These are phyloP conservation scores for Pelargonium nanum DNA, from an alignment of 345 rosid species.

Conservation along the genomic window DNA sequence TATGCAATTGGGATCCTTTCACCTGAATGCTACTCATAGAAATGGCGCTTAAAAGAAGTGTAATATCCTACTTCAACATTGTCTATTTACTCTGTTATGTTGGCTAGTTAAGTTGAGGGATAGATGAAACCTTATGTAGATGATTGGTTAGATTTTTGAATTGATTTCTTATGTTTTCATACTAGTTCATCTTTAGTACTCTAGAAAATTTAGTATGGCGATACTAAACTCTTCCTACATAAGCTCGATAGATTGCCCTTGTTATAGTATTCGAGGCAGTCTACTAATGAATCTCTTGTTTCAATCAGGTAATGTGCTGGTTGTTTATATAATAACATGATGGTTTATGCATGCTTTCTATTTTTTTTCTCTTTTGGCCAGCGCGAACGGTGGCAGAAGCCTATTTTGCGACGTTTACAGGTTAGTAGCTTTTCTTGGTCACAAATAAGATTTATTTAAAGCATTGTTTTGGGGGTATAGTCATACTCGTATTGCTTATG, in stretches of 20 bases:
- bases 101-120: no score
- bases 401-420: conserved; percentile 93
- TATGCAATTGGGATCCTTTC: no score
- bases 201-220: not conserved
- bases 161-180: not conserved
- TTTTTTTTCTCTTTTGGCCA: conserved; percentile 21
- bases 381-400: conserved; percentile 99
- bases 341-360: conserved; percentile 3
- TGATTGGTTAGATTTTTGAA: no score
- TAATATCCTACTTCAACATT: no score
- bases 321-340: conserved; percentile 5
- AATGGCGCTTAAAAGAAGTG: no score
- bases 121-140: not conserved
- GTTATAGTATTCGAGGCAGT: not conserved
- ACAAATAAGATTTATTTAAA: not conserved
- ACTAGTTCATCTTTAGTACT: not conserved
- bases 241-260: not conserved
- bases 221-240: not conserved
- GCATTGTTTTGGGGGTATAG: not conserved
- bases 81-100: no score
- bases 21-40: no score
- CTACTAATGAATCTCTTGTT: not conserved
- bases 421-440: conserved; percentile 31
- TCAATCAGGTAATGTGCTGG: no score
- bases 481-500: not conserved